Conservation (phyloP, 495 filamentous ascomycete genomes). For the Xylaria acuta region DNA sequence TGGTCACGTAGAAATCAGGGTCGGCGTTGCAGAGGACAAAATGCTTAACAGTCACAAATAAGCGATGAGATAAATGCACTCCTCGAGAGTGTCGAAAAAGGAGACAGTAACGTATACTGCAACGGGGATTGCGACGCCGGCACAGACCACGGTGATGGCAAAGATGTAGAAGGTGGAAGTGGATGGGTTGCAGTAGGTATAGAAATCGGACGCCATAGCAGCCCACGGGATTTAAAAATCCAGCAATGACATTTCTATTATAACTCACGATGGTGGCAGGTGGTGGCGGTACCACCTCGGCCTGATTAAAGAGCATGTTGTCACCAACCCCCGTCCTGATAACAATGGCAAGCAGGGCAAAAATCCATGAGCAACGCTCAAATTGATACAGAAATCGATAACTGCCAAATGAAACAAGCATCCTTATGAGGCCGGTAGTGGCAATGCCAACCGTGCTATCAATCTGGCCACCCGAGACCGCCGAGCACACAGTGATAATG, state of each 20-base stretch:
- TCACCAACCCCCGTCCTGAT: constrained; percentile 55
- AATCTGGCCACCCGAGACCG: no score
- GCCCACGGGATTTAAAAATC: constrained; percentile 53
- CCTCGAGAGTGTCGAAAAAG: no score
- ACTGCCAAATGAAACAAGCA: constrained; percentile 53
- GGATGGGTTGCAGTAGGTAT: constrained; percentile 48
- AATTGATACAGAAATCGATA: constrained; percentile 59
- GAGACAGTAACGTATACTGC: no score
- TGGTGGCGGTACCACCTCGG: constrained; percentile 29
- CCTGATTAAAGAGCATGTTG: constrained; percentile 44
- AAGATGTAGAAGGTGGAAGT: constrained; percentile 47
- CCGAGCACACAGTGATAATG: no score
- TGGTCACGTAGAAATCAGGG: no score
- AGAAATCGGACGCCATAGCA: constrained; percentile 49
- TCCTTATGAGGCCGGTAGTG: constrained; percentile 52
- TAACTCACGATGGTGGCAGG: constrained; percentile 37
- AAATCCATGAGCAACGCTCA: constrained; percentile 61
- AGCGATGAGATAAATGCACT: no score
- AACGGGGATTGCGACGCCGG: no score
- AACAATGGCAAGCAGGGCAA: constrained; percentile 52
- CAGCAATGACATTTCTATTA: constrained; percentile 47
- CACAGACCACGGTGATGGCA: no score
- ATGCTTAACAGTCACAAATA: no score
- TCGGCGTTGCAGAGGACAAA: no score
- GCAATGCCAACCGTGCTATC: constrained; percentile 53